Percentiles rank a stretch among this genome's conserved stretches.
Evolutionary conservation across 2,329 filamentous ascomycete genomes (phyloP).

Genomic region (Plenodomus tracheiphilus): DNA sequence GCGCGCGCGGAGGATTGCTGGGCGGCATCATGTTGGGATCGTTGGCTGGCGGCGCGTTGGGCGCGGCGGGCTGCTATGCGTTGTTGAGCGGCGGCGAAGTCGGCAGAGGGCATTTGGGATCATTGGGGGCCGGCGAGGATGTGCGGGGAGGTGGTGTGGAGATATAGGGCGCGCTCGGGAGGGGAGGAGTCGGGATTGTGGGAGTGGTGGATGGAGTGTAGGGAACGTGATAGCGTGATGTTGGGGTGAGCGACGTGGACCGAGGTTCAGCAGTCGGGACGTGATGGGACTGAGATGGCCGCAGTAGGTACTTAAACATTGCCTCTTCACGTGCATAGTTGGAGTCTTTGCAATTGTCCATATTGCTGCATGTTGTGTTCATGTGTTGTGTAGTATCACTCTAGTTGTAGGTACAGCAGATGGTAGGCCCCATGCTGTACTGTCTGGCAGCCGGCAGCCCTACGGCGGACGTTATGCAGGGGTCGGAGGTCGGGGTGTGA

Average conservation of each 20-base stretch:
- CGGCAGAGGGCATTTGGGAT: slow-evolving; percentile 52
- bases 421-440: too few species aligned
- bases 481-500: slow-evolving; percentile 6
- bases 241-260: slow-evolving; percentile 21
- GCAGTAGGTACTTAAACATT: too few species aligned
- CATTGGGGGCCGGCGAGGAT: slow-evolving; percentile 15
- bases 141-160: slow-evolving; percentile 5
- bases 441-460: too few species aligned
- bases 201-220: background rate
- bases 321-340: background rate
- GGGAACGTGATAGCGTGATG: slow-evolving; percentile 26
- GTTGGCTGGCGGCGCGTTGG: slow-evolving; percentile 70
- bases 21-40: slow-evolving; percentile 51
- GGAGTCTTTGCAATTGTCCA: background rate
- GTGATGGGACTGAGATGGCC: too few species aligned
- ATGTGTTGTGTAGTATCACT: too few species aligned
- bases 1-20: slow-evolving; percentile 47
- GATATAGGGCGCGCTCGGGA: too few species aligned
- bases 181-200: too few species aligned
- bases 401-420: too few species aligned
- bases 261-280: slow-evolving; percentile 34
- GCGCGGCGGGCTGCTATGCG: slow-evolving; percentile 80
- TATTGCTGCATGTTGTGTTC: too few species aligned
- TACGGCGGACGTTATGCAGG: background rate
- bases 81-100: slow-evolving; percentile 87